Evolutionary conservation across 352 stramenopile species (phyloP).

Genomic region (Phytophthora cactorum): DNA sequence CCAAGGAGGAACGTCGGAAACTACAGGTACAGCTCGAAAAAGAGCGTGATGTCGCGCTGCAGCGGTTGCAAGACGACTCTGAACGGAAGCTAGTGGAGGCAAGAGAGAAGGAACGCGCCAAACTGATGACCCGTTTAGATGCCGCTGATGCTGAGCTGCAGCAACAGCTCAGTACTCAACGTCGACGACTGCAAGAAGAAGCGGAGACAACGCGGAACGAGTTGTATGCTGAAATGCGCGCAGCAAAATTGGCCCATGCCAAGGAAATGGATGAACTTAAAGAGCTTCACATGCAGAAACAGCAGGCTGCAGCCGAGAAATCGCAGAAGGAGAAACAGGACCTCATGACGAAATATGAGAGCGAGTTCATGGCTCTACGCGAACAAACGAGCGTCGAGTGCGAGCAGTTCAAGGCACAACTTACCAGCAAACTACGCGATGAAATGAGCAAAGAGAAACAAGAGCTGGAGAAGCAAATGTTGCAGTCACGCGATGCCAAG

Average conservation of each 20-base stretch:
- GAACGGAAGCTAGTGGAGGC: conserved; percentile 75
- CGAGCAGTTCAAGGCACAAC: conserved; percentile 67
- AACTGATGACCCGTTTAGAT: conserved; percentile 76
- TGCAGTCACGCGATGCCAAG: conserved; percentile 75
- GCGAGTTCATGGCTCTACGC: conserved; percentile 52
- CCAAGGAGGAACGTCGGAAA: conserved; percentile 62
- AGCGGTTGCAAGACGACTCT: conserved; percentile 71
- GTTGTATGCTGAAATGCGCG: conserved; percentile 54
- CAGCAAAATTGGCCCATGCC: conserved; percentile 51
- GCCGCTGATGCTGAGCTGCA: conserved; percentile 79
- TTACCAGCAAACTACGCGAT: conserved; percentile 56
- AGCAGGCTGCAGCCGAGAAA: conserved; percentile 44
- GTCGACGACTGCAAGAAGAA: conserved; percentile 75
- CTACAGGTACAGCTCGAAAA: conserved; percentile 65
- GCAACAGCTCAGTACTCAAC: conserved; percentile 76
- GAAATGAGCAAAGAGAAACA: conserved; percentile 69
- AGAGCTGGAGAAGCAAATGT: conserved; percentile 72
- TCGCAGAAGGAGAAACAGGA: conserved; percentile 73
- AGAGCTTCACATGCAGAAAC: conserved; percentile 42
- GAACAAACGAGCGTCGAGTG: conserved; percentile 70
- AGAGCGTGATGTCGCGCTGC: conserved; percentile 54
- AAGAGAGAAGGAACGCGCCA: conserved; percentile 76
- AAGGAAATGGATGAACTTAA: conserved; percentile 76
- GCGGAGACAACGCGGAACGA: conserved; percentile 66
- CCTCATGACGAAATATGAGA: conserved; percentile 65